phyloP scores from a whole-genome alignment of 495 filamentous ascomycete genomes.

The Thermochaetoides thermophila region DNA sequence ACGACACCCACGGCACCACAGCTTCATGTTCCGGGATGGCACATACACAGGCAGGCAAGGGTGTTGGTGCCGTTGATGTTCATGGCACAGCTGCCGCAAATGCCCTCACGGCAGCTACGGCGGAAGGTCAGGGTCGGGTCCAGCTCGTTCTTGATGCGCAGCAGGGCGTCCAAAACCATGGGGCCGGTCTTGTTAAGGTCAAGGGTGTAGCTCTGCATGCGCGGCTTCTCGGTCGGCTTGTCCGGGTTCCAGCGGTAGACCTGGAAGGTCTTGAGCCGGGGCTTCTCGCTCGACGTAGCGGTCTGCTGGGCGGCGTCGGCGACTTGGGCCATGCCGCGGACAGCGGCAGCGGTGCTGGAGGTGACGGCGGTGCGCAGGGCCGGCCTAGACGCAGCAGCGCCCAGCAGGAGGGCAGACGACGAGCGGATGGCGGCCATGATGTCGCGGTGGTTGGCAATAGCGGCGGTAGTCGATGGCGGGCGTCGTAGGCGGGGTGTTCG shows the following conservation, averaged over 20 bases:
- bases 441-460: no score
- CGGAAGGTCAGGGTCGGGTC: conserved; percentile 95
- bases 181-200: conserved; percentile 97
- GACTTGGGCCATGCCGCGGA: conserved; percentile 32
- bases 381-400: conserved; percentile 31
- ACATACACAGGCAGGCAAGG: conserved; percentile 91
- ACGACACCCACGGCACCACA: no score
- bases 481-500: no score
- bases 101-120: conserved; percentile 89
- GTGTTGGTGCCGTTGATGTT: conserved; percentile 98
- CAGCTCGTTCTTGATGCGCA: conserved; percentile 97
- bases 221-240: conserved; percentile 73
- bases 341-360: conserved; percentile 17
- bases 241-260: conserved; percentile 99
- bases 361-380: conserved; percentile 32
- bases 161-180: conserved; percentile 93
- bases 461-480: no score
- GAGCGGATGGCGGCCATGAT: conserved; percentile 71
- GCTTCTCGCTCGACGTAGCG: conserved; percentile 36
- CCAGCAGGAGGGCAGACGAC: conserved; percentile 45
- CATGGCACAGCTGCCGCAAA: conserved; percentile 97
- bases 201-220: conserved; percentile 85
- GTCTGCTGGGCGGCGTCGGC: conserved; percentile 26
- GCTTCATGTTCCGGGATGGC: neutral
- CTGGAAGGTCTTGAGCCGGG: conserved; percentile 75